Percentiles rank a stretch among this genome's conserved stretches.
Conservation (phyloP, 2,329 filamentous ascomycete species). For the Fonsecaea monophora region DNA sequence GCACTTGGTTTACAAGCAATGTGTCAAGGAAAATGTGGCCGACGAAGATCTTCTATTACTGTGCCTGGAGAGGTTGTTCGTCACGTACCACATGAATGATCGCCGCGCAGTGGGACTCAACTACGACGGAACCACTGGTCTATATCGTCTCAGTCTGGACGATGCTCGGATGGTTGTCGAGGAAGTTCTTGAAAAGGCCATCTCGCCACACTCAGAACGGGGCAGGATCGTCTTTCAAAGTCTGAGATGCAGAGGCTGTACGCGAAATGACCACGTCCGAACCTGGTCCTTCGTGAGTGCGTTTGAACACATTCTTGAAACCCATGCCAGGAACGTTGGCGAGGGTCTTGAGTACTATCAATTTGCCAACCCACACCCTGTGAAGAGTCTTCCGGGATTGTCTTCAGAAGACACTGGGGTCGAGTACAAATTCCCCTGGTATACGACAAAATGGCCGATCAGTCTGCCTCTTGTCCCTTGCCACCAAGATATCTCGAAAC, state of each 20-base stretch:
- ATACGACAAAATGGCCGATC: conserved; percentile 42
- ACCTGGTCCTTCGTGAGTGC: conserved; percentile 36
- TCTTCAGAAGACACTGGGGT: conserved; percentile 8
- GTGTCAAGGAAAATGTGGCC: conserved; percentile 33
- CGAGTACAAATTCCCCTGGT: conserved; percentile 41
- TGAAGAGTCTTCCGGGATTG: background rate
- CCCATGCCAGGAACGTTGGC: conserved; percentile 39
- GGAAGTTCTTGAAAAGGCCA: conserved; percentile 38
- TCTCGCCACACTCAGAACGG: conserved; percentile 26
- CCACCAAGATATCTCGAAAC: conserved; percentile 40
- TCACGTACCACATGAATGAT: conserved; percentile 32
- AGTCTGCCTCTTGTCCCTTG: conserved; percentile 44
- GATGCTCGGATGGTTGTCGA: conserved; percentile 44
- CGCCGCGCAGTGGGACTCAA: conserved; percentile 33
- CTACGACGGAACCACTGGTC: conserved; percentile 33
- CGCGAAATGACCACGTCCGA: conserved; percentile 37
- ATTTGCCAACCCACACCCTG: conserved; percentile 31
- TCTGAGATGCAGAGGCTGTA: conserved; percentile 44
- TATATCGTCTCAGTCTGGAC: conserved; percentile 43
- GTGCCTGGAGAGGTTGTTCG: conserved; percentile 41
- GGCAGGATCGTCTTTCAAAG: conserved; percentile 34
- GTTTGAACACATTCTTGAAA: conserved; percentile 43
- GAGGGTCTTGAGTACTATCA: conserved; percentile 41
- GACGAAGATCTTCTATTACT: conserved; percentile 43
- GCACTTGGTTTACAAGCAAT: conserved; percentile 32